A percentile compares a stretch with the other conserved stretches of the same genome.
These are phyloP conservation scores for Melaleuca alternifolia DNA, from an alignment of 345 rosid genomes.

Conservation along the genomic window DNA sequence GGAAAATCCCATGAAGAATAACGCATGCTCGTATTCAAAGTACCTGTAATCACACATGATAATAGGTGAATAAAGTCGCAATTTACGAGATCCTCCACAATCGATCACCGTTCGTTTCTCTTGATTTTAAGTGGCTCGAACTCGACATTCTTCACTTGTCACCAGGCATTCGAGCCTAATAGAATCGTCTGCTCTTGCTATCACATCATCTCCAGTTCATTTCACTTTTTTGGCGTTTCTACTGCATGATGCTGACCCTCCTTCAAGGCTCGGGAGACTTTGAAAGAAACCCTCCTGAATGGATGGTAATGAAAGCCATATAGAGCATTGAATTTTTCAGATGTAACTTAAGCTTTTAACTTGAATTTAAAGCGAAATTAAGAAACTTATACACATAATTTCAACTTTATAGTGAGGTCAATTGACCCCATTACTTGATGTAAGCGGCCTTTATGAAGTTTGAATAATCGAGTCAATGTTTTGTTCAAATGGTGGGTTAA, in stretches of 20 bases:
- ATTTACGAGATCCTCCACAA: background rate
- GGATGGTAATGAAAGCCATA: background rate
- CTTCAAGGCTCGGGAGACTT: background rate
- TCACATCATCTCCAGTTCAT: accelerated
- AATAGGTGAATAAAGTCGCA: background rate
- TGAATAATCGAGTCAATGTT: background rate
- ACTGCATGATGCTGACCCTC: background rate
- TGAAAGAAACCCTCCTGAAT: background rate
- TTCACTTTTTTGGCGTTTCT: background rate
- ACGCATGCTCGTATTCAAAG: background rate
- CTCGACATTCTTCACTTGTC: background rate
- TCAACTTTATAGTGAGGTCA: background rate
- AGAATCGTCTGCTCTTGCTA: accelerated
- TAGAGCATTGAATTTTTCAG: background rate
- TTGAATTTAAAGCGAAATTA: background rate
- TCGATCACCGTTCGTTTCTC: background rate
- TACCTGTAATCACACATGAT: background rate
- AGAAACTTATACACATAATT: background rate
- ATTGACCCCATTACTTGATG: background rate
- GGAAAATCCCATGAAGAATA: background rate
- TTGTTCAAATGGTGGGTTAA: background rate
- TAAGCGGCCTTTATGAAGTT: background rate
- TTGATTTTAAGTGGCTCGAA: background rate
- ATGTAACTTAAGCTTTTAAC: background rate
- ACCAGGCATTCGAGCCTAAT: background rate